Conservation (phyloP, 106 monocot species). For the Chionographis japonica region DNA sequence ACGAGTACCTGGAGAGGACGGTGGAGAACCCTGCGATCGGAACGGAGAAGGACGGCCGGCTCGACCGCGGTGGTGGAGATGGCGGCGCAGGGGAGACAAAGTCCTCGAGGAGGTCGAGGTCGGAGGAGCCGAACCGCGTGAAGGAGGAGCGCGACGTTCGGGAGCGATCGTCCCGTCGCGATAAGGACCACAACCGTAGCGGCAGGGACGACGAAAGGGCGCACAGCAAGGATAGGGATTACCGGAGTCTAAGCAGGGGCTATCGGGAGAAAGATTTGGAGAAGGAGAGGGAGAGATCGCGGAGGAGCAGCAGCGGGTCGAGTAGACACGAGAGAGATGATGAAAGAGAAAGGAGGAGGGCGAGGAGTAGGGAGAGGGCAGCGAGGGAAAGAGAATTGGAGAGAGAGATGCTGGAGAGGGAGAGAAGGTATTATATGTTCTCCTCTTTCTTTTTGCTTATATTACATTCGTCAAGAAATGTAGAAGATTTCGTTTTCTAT, state of each 20-base stretch:
- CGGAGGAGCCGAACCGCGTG: constrained; percentile 4
- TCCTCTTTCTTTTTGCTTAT: too few relatives aligned
- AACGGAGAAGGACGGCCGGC: constrained; percentile 1
- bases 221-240: constrained; percentile 2
- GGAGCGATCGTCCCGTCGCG: background rate
- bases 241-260: constrained; percentile 9
- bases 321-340: constrained; percentile 1
- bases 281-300: constrained; percentile 5
- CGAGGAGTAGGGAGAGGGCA: constrained; percentile 14
- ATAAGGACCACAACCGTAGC: background rate
- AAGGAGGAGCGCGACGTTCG: background rate
- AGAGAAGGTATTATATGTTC: constrained; percentile 5
- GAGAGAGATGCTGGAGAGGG: constrained; percentile 20
- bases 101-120: too few relatives aligned
- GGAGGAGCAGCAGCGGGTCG: constrained; percentile 13
- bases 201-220: constrained; percentile 9
- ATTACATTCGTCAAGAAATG: too few relatives aligned
- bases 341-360: constrained; percentile 15
- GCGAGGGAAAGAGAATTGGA: constrained; percentile 20
- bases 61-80: background rate
- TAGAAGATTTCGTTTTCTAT: too few relatives aligned
- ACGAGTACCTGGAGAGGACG: constrained; percentile 17
- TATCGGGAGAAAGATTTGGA: constrained; percentile 14
- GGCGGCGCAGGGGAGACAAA: background rate
- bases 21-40: constrained; percentile 5